Evolutionary conservation across 73 alveolate species (phyloP).

Genomic region (Tetrahymena elliotti): DNA sequence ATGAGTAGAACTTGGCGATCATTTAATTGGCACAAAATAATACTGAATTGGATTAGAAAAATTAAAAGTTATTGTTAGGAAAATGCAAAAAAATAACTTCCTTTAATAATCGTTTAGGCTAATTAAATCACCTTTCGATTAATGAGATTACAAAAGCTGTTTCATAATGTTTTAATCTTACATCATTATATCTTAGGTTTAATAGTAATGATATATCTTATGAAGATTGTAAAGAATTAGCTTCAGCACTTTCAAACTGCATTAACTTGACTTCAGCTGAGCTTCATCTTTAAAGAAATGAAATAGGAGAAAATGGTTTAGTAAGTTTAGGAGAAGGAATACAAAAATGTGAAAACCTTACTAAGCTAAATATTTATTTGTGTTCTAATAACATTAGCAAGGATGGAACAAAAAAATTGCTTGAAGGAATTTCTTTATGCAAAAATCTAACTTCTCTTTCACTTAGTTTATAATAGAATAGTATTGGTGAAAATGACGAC

Average conservation of each 20-base stretch:
- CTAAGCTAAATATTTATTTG: background rate
- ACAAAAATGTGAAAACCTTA: background rate
- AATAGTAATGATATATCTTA: too few relatives aligned
- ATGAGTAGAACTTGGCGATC: too few relatives aligned
- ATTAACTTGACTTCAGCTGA: background rate
- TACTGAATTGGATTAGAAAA: too few relatives aligned
- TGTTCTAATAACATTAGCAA: background rate
- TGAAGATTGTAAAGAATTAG: background rate
- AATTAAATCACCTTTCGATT: too few relatives aligned
- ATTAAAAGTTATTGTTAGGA: too few relatives aligned
- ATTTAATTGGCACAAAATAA: too few relatives aligned
- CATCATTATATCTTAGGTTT: too few relatives aligned
- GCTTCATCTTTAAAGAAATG: background rate
- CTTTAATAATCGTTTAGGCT: too few relatives aligned
- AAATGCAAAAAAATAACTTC: too few relatives aligned
- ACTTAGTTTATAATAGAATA: background rate
- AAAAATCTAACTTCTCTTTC: background rate
- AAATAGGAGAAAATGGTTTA: background rate
- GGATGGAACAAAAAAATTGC: background rate
- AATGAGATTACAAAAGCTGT: too few relatives aligned
- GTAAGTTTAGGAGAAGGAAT: background rate
- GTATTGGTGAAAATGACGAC: background rate
- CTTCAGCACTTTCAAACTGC: background rate
- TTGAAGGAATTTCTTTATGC: background rate
- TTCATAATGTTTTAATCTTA: too few relatives aligned